phyloP scores from a whole-genome alignment of 1,139 yeast species.

The Geotrichum cucujoidarum region DNA sequence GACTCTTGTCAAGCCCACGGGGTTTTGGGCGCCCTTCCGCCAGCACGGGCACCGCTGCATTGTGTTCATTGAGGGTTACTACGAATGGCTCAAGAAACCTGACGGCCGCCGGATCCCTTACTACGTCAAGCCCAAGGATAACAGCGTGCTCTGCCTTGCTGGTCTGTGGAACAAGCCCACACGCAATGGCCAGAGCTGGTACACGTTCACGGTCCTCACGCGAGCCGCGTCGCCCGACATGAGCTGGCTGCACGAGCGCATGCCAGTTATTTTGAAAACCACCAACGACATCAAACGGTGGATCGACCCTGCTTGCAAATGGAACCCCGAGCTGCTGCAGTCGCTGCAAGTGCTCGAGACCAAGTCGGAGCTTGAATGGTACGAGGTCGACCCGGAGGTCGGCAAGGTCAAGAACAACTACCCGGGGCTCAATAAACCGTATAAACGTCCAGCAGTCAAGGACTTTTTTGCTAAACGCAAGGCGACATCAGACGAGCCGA shows the following conservation, averaged over 20 bases:
- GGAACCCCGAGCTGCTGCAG: conserved; percentile 19
- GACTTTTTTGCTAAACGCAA: conserved; percentile 22
- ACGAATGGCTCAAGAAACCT: conserved; percentile 58
- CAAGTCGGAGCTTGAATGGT: conserved; percentile 41
- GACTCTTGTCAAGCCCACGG: conserved; percentile 25
- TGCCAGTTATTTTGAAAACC: conserved; percentile 48
- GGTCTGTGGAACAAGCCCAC: conserved; percentile 54
- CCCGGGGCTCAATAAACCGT: conserved; percentile 43
- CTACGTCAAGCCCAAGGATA: conserved; percentile 52
- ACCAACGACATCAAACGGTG: conserved; percentile 48
- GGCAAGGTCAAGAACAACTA: conserved; percentile 57
- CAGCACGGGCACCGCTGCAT: conserved; percentile 48
- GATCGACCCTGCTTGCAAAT: conserved; percentile 47
- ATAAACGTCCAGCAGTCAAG: conserved; percentile 20
- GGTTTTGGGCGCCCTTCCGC: conserved; percentile 34
- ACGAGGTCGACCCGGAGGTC: conserved; percentile 56
- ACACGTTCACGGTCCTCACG: conserved; percentile 69
- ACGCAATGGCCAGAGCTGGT: conserved; percentile 31
- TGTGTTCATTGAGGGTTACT: conserved; percentile 77
- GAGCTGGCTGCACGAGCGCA: conserved; percentile 67
- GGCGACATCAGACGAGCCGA: no score
- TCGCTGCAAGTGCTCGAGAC: neutral
- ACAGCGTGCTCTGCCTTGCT: conserved; percentile 58
- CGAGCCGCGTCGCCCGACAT: conserved; percentile 55
- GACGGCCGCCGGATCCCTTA: conserved; percentile 49